phyloP scores from a whole-genome alignment of 2,329 filamentous ascomycete genomes.

The Penicillium polonicum region DNA sequence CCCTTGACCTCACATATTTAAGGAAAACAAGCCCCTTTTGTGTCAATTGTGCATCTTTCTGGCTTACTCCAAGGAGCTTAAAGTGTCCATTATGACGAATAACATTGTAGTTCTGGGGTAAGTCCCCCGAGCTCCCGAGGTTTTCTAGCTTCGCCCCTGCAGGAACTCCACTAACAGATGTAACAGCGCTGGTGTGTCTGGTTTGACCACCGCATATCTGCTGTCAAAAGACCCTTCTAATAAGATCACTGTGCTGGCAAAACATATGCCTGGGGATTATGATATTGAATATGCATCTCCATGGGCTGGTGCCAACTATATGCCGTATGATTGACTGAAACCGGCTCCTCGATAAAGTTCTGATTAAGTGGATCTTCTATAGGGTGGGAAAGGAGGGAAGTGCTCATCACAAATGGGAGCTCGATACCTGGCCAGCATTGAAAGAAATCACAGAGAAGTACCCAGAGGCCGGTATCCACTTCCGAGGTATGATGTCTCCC shows the following conservation, averaged over 20 bases:
- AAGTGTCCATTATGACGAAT: constrained; percentile 32
- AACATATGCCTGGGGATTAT: constrained; percentile 92
- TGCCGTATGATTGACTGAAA: constrained; percentile 57
- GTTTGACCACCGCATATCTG: constrained; percentile 63
- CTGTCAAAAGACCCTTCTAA: constrained; percentile 58
- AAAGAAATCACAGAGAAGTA: constrained; percentile 61
- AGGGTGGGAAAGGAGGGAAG: constrained; percentile 44
- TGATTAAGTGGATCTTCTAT: neutral
- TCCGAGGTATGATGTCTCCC: constrained; percentile 56
- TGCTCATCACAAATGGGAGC: constrained; percentile 55
- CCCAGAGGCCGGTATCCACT: constrained; percentile 77
- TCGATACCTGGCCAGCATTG: constrained; percentile 63
- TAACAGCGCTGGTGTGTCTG: constrained; percentile 62
- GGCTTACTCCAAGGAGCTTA: neutral
- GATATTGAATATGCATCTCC: constrained; percentile 87
- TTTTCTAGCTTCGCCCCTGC: neutral
- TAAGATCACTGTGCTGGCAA: constrained; percentile 70
- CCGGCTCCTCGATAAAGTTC: constrained; percentile 2
- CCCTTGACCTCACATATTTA: neutral
- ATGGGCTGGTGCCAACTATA: constrained; percentile 80
- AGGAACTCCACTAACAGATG: constrained; percentile 8
- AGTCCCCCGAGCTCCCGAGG: constrained; percentile 2
- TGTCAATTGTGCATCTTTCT: neutral
- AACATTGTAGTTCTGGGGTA: constrained; percentile 45
- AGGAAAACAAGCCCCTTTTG: neutral